A percentile compares a stretch with the other conserved stretches of the same genome.
These are phyloP conservation scores for Globisporangium abappressorium DNA, from an alignment of 352 stramenopile genomes.

Conservation along the genomic window DNA sequence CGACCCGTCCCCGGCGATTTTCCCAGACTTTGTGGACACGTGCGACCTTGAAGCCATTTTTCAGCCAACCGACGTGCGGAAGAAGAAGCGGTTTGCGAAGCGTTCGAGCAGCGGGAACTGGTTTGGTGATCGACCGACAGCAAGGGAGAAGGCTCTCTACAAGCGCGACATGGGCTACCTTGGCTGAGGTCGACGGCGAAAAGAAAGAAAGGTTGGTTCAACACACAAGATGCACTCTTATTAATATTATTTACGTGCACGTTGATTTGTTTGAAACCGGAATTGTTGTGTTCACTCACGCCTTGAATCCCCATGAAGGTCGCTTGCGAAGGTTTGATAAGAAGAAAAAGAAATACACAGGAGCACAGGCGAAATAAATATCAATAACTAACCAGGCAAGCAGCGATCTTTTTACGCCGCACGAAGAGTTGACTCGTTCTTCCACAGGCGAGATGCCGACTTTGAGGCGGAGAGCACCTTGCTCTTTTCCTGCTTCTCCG, in stretches of 20 bases:
- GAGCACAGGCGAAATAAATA: neutral
- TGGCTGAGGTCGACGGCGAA: constrained; percentile 20
- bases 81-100: constrained; percentile 77
- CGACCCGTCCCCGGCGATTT: constrained; percentile 77
- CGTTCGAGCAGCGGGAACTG: constrained; percentile 87
- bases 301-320: neutral
- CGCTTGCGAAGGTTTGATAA: neutral
- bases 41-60: constrained; percentile 87
- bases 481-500: constrained; percentile 9
- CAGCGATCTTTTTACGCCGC: neutral
- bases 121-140: constrained; percentile 74
- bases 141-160: constrained; percentile 76
- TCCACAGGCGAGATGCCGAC: constrained; percentile 9
- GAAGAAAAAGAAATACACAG: neutral
- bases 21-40: constrained; percentile 79
- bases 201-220: neutral
- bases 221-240: constrained; percentile 7
- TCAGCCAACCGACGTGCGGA: constrained; percentile 58
- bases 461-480: neutral
- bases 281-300: neutral
- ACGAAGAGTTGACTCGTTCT: constrained; percentile 17
- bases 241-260: constrained; percentile 21
- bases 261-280: constrained; percentile 4
- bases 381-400: neutral
- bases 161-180: constrained; percentile 82